phyloP scores from a whole-genome alignment of 257 asterid genomes.

The Mentha longifolia region DNA sequence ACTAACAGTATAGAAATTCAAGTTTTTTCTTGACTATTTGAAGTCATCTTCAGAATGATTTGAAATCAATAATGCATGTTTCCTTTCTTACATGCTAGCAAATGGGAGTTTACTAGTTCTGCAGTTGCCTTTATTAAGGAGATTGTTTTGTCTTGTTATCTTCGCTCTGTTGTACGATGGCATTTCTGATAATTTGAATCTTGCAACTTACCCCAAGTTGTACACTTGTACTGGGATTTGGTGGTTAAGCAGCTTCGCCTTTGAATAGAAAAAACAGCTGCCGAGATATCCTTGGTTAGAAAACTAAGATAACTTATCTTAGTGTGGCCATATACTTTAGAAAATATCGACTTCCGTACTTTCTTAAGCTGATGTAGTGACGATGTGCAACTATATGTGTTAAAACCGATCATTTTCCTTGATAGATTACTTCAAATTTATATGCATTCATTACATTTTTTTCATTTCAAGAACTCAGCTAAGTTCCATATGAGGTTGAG shows the following conservation, averaged over 20 bases:
- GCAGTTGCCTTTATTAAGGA: neutral
- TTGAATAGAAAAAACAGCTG: neutral
- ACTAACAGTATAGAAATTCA: neutral
- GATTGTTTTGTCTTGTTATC: neutral
- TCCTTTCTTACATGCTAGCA: neutral
- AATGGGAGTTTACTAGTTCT: neutral
- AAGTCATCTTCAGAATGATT: conserved; percentile 4
- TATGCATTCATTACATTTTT: neutral
- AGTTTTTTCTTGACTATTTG: neutral
- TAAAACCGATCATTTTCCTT: neutral
- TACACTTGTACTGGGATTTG: neutral
- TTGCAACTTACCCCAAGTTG: neutral
- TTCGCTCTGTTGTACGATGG: neutral
- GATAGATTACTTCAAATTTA: neutral
- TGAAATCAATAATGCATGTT: conserved; percentile 2
- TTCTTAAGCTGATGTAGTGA: neutral
- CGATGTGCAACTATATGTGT: neutral
- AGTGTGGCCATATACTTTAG: neutral
- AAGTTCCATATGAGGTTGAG: neutral
- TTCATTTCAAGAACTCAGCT: neutral
- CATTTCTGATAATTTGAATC: neutral
- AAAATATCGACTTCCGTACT: conserved; percentile 1
- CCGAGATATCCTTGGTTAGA: neutral
- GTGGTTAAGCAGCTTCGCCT: neutral
- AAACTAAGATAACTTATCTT: neutral